Evolutionary conservation across 2,329 filamentous ascomycete species (phyloP), one percentile per base, ranked within the genome.

Genomic region (Beauveria rudraprayagi): DNA sequence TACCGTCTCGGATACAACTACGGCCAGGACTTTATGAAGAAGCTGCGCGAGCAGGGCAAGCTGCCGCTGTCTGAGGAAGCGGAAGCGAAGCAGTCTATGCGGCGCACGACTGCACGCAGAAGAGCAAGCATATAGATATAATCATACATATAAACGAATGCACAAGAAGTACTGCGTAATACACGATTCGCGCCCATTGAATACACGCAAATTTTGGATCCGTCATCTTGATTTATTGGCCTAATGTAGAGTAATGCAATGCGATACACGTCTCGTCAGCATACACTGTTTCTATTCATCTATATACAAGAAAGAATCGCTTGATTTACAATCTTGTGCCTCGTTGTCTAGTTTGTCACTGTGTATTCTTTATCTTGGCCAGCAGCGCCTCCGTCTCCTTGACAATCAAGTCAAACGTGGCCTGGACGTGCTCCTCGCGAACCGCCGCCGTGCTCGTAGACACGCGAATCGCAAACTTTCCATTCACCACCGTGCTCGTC

Each of bases 1-100:
- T 96, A 95, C 70, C 82, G 89, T 66, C 82, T 97, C 11, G 95
- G 94, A 1, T 96, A 96, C 74, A 81, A 83, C 60, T 99, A 87
- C 70, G 94, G 92, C 5, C 88, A 89, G 72, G 85, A 91, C 59
- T 97, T 88, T 71, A 74, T 99, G 65, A 84, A 85, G 58, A 82
- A 86, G 67, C 77, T 97, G 71, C 87, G 86, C 70, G 89, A 90
- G 44, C 82, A 95, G 68, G 93, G 93, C 0, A 82, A 88, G 44
- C 75, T 99, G 66, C 84, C 84, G 26, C 68, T 89, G 51, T 80
- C 83, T 55, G 86, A 89, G 69, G 88, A 90, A 77, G 88, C 85
- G 22, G 89, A 89, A 69, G 88, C 89, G 65, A 91, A 91, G 79
- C 88, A 87, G 73, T 87, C 86, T 30, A 74, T 93, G 68, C 80